phyloP scores from a whole-genome alignment of 106 monocot genomes.

The Allium cepa region DNA sequence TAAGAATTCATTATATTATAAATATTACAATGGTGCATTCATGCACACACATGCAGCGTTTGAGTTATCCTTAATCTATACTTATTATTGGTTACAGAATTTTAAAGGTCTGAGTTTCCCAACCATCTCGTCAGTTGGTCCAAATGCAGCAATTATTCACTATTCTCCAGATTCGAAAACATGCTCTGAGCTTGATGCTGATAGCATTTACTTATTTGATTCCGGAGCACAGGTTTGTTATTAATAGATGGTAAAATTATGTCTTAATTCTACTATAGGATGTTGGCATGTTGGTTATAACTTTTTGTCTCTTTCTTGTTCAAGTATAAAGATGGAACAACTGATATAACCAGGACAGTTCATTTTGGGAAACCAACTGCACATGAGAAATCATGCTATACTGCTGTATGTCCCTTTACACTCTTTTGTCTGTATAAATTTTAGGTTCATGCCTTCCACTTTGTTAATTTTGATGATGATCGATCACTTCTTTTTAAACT shows the following conservation, averaged over 20 bases:
- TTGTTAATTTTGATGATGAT: no score
- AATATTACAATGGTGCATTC: no score
- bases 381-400: conserved; percentile 95
- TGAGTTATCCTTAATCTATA: background rate
- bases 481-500: no score
- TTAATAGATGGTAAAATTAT: background rate
- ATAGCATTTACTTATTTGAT: conserved; percentile 96
- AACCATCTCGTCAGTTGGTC: conserved; percentile 96
- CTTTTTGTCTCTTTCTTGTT: conserved; percentile 8
- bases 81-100: conserved; percentile 27
- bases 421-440: no score
- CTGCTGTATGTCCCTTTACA: conserved; percentile 56
- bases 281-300: background rate
- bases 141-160: conserved; percentile 94
- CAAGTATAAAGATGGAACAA: conserved; percentile 98
- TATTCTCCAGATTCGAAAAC: conserved; percentile 65
- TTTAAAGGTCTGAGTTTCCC: conserved; percentile 96
- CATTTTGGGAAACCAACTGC: conserved; percentile 95
- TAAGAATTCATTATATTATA: no score
- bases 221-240: conserved; percentile 59
- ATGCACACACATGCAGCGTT: no score
- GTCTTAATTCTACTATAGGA: background rate
- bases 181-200: conserved; percentile 88
- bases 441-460: no score
- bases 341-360: conserved; percentile 95